These are phyloP conservation scores for Colletotrichum sp. DNA, from an alignment of 2,329 filamentous ascomycete genomes.

Conservation along the genomic window DNA sequence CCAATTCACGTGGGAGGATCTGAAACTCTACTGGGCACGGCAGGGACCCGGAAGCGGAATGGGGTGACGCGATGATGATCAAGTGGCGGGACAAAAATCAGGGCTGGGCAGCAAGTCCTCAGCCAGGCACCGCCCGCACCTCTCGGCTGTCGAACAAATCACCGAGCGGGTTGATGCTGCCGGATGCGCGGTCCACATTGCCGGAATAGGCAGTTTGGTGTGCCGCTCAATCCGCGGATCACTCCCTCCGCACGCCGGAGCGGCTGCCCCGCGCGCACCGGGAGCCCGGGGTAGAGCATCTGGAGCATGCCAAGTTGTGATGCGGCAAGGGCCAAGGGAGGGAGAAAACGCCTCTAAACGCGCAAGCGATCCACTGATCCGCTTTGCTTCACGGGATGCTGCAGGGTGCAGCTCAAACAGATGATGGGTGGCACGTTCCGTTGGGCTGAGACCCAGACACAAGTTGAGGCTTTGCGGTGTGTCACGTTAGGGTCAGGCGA, in stretches of 20 bases:
- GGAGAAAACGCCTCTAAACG: not conserved
- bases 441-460: not conserved
- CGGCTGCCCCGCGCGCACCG: not conserved
- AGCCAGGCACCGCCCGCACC: not conserved
- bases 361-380: constrained; percentile 3
- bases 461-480: not conserved
- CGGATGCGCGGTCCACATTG: not conserved
- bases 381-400: constrained; percentile 8
- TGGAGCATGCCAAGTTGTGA: not conserved
- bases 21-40: not conserved
- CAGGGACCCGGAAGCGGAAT: not conserved
- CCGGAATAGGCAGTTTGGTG: not conserved
- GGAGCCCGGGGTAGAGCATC: not conserved
- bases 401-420: not conserved
- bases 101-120: not conserved
- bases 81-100: constrained; percentile 1
- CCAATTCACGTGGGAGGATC: not conserved
- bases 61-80: constrained; percentile 15
- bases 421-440: not conserved
- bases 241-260: not conserved
- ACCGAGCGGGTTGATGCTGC: not conserved
- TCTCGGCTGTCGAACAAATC: not conserved
- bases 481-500: not conserved
- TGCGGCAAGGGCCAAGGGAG: not conserved
- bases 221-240: not conserved